These are phyloP conservation scores for Coelastrella sp. DNA, from an alignment of 139 green algal genomes.

Conservation along the genomic window DNA sequence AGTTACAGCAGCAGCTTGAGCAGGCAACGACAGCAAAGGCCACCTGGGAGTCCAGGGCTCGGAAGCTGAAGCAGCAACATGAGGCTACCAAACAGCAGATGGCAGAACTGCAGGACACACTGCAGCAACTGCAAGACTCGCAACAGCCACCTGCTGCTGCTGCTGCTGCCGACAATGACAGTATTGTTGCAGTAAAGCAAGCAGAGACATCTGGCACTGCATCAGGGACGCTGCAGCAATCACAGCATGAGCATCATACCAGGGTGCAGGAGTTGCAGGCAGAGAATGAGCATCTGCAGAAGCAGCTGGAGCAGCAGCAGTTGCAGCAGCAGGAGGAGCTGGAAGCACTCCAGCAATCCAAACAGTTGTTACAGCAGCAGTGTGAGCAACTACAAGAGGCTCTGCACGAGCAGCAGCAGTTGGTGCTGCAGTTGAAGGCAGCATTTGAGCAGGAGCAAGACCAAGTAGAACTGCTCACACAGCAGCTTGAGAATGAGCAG, in stretches of 20 bases:
- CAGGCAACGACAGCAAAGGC: neutral
- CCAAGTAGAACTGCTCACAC: neutral
- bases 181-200: neutral
- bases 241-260: neutral
- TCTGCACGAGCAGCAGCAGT: constrained; percentile 1
- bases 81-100: neutral
- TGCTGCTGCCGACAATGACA: neutral
- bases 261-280: neutral
- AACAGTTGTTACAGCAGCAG: neutral
- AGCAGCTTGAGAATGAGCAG: neutral
- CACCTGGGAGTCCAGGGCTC: neutral
- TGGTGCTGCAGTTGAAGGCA: neutral
- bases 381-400: neutral
- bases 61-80: neutral
- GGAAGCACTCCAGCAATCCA: neutral
- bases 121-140: neutral
- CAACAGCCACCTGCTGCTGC: constrained; percentile 16
- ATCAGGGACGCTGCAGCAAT: neutral
- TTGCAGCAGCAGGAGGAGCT: neutral
- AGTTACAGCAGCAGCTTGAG: neutral
- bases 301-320: neutral
- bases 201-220: neutral
- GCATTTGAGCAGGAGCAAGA: neutral
- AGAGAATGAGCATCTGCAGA: neutral
- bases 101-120: neutral